Conservation (phyloP, 768 basidiomycete species). For the Tricholomella constricta region DNA sequence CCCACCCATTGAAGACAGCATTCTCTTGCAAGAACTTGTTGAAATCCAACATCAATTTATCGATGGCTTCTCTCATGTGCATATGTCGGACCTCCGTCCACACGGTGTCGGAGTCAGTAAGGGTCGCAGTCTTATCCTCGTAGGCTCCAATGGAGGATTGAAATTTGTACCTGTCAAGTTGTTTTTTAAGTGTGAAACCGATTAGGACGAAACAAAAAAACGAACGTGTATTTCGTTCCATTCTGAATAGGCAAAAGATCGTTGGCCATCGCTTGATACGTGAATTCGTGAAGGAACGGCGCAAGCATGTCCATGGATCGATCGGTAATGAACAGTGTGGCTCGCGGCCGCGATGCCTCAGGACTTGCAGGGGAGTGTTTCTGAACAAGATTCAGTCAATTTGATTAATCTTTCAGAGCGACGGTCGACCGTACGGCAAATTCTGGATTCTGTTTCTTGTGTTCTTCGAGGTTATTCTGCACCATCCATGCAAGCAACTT, state of each 20-base stretch:
- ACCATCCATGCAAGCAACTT: constrained; percentile 86
- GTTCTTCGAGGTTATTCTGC: constrained; percentile 81
- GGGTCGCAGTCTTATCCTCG: constrained; percentile 84
- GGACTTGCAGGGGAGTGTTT: constrained; percentile 37
- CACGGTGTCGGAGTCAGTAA: constrained; percentile 87
- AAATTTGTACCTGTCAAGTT: constrained; percentile 77
- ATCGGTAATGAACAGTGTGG: constrained; percentile 89
- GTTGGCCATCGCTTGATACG: constrained; percentile 98
- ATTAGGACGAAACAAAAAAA: constrained; percentile 16
- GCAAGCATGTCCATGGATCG: constrained; percentile 93
- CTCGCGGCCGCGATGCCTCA: constrained; percentile 66
- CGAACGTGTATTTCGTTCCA: constrained; percentile 85
- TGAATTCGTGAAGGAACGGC: constrained; percentile 95
- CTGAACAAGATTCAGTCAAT: constrained; percentile 32
- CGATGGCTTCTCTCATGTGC: constrained; percentile 99
- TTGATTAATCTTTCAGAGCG: neutral
- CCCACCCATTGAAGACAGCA: constrained; percentile 89
- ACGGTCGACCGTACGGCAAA: constrained; percentile 70
- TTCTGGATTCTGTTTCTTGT: constrained; percentile 83
- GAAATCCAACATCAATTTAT: constrained; percentile 96
- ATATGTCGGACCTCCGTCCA: constrained; percentile 95
- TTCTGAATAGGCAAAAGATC: constrained; percentile 89
- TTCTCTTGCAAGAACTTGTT: constrained; percentile 93
- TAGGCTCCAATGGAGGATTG: constrained; percentile 82
- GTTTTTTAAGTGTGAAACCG: neutral